Evolutionary conservation across 2,329 filamentous ascomycete species (phyloP).

Genomic region (Aspergillus fumigatus): DNA sequence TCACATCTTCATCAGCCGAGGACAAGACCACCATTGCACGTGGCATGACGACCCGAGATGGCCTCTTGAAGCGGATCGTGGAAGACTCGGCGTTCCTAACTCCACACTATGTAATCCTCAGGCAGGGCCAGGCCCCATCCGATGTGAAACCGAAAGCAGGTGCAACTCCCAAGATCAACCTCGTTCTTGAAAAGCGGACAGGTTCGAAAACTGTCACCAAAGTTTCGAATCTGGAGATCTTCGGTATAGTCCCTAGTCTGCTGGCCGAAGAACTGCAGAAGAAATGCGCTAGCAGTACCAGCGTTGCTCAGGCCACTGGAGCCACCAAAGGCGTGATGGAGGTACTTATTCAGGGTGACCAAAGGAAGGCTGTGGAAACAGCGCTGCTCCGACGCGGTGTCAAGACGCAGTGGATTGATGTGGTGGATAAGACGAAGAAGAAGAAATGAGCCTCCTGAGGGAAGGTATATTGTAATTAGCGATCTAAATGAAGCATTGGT

Average conservation of each 20-base stretch:
- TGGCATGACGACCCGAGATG: constrained; percentile 56
- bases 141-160: constrained; percentile 59
- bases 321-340: constrained; percentile 63
- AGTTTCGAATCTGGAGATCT: constrained; percentile 57
- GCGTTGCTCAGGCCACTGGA: constrained; percentile 57
- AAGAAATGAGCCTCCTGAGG: constrained; percentile 46
- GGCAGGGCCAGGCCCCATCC: constrained; percentile 32
- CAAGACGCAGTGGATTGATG: constrained; percentile 55
- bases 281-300: constrained; percentile 64
- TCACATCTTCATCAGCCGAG: constrained; percentile 49
- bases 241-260: constrained; percentile 55
- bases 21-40: constrained; percentile 56
- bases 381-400: constrained; percentile 58
- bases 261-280: constrained; percentile 64
- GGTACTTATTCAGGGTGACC: constrained; percentile 63
- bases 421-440: constrained; percentile 65
- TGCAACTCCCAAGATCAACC: constrained; percentile 54
- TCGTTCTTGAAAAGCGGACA: constrained; percentile 60
- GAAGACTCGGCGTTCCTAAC: constrained; percentile 46
- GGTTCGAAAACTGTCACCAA: constrained; percentile 64
- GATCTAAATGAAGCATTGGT: background rate
- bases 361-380: constrained; percentile 57
- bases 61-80: constrained; percentile 56
- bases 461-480: background rate
- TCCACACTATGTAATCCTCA: constrained; percentile 55